Evolutionary conservation across 306 rosid genomes (phyloP).

Genomic region (Coriaria nepalensis): DNA sequence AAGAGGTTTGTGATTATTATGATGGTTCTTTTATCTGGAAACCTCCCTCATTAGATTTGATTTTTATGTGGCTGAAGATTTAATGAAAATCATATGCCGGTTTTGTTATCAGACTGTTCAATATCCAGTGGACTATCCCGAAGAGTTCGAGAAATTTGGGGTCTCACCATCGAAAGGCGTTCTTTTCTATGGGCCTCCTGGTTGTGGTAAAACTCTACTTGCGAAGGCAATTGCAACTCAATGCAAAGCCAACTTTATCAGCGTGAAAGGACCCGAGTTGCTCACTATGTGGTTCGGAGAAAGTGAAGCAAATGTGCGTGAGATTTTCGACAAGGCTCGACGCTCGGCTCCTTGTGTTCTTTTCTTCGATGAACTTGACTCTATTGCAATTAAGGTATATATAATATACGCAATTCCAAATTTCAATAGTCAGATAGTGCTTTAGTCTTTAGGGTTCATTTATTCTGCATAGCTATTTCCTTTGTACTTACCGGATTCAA

Average conservation of each 20-base stretch:
- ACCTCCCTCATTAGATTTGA: too few relatives aligned
- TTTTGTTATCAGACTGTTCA: slow-evolving; percentile 30
- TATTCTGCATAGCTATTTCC: too few relatives aligned
- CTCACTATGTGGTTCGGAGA: slow-evolving; percentile 7
- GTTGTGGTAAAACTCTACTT: slow-evolving; percentile 4
- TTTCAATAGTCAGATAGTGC: not conserved
- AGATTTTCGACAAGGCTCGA: slow-evolving; percentile 6
- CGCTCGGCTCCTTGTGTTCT: slow-evolving; percentile 8
- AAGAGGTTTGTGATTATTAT: slow-evolving; percentile 26
- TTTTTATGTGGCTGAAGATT: too few relatives aligned
- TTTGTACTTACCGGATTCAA: too few relatives aligned
- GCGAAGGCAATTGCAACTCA: slow-evolving; percentile 6
- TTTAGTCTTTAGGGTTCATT: not conserved
- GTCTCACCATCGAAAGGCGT: slow-evolving; percentile 60
- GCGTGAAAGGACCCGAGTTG: slow-evolving; percentile 4
- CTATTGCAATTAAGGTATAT: slow-evolving; percentile 37
- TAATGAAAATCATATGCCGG: too few relatives aligned
- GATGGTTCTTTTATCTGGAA: not conserved
- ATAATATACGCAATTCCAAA: too few relatives aligned
- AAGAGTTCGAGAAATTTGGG: slow-evolving; percentile 55
- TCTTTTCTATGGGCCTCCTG: not conserved
- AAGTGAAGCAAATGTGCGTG: slow-evolving; percentile 5
- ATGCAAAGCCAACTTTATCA: slow-evolving; percentile 1
- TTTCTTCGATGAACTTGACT: slow-evolving; percentile 5
- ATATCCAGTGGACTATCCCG: slow-evolving; percentile 60